A percentile compares a stretch with the other conserved stretches of the same genome.
These are phyloP conservation scores for Endocarpon pusillum DNA, from an alignment of 495 filamentous ascomycete species.

Conservation along the genomic window DNA sequence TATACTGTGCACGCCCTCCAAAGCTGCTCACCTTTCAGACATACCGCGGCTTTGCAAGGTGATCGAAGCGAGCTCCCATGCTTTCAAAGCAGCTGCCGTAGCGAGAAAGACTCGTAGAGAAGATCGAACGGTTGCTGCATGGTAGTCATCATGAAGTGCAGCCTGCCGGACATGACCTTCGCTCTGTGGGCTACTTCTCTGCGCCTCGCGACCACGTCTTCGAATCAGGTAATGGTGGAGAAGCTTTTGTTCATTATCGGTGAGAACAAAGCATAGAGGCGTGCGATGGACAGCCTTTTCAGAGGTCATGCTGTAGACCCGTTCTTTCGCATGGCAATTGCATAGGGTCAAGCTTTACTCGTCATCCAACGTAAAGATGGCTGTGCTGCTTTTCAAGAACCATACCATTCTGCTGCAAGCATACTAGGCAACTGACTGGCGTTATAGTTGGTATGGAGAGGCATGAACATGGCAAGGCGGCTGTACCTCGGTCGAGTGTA, in stretches of 20 bases:
- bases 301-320: too few relatives aligned
- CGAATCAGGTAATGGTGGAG: conserved; percentile 65
- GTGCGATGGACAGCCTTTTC: too few relatives aligned
- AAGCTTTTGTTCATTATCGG: conserved; percentile 65
- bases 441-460: too few relatives aligned
- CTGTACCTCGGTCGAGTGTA: too few relatives aligned
- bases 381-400: too few relatives aligned
- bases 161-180: conserved; percentile 30
- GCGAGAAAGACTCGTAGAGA: conserved; percentile 60
- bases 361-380: too few relatives aligned
- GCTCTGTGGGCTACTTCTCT: conserved; percentile 42
- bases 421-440: too few relatives aligned
- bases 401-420: too few relatives aligned
- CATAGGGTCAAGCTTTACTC: too few relatives aligned
- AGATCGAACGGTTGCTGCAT: conserved; percentile 59
- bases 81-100: conserved; percentile 50
- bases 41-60: conserved; percentile 18
- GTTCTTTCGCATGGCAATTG: too few relatives aligned
- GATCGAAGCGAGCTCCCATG: conserved; percentile 39
- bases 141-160: conserved; percentile 67
- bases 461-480: too few relatives aligned
- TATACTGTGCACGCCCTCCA: conserved; percentile 14
- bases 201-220: conserved; percentile 36
- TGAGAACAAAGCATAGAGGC: conserved; percentile 67
- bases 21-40: conserved; percentile 26